Evolutionary conservation across 2,329 filamentous ascomycete species (phyloP).

Genomic region (Diaporthe aspalathi): DNA sequence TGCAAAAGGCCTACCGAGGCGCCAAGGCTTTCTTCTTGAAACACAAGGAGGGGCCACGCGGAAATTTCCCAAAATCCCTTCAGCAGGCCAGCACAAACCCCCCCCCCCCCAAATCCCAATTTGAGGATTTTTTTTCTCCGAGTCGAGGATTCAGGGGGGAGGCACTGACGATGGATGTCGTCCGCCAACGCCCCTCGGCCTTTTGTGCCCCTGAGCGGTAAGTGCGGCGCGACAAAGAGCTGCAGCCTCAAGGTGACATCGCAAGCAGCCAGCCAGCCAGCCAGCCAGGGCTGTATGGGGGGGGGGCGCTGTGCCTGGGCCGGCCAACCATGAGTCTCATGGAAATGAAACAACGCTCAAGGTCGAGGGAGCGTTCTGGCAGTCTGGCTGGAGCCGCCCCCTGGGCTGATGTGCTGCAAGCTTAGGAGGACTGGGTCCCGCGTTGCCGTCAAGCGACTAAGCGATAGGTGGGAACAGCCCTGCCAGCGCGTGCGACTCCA

Average conservation of each 20-base stretch:
- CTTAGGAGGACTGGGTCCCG: constrained; percentile 17
- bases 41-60: constrained; percentile 17
- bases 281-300: no score
- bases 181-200: constrained; percentile 2
- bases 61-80: constrained; percentile 33
- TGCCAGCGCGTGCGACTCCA: constrained; percentile 16
- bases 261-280: constrained; percentile 23
- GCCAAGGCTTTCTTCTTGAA: constrained; percentile 35
- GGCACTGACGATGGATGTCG: constrained; percentile 7
- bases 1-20: constrained; percentile 13
- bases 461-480: constrained; percentile 28
- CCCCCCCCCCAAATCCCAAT: not conserved
- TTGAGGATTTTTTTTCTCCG: constrained; percentile 14
- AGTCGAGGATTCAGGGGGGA: constrained; percentile 20
- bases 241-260: constrained; percentile 35
- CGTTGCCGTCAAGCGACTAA: constrained; percentile 3
- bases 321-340: constrained; percentile 11
- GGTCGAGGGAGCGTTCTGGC: constrained; percentile 4
- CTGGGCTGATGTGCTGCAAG: constrained; percentile 25
- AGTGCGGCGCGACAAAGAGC: constrained; percentile 16
- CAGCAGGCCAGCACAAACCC: constrained; percentile 2
- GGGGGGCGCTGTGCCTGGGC: no score
- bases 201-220: constrained; percentile 20
- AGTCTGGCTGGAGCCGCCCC: constrained; percentile 19
- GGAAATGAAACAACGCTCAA: constrained; percentile 34